Evolutionary conservation across 2,329 filamentous ascomycete species (phyloP).

Genomic region (Venturia carpophila): DNA sequence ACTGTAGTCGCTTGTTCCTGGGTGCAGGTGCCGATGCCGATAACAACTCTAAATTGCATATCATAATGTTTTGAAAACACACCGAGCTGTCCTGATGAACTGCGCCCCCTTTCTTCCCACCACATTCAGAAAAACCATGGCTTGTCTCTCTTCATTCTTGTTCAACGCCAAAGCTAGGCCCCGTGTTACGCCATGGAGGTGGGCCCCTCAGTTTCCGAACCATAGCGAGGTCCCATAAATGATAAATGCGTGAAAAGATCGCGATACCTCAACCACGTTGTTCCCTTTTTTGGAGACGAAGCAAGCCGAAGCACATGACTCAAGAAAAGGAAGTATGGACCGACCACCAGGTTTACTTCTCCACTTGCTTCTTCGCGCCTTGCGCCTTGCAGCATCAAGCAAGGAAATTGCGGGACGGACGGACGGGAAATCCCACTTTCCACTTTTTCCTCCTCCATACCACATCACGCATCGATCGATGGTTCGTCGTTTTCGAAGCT

Average conservation of each 20-base stretch:
- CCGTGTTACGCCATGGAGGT: background rate
- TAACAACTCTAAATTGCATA: too few species aligned
- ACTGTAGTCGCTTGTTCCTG: background rate
- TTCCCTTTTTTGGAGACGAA: background rate
- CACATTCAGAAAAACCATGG: background rate
- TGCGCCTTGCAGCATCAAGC: constrained; percentile 6
- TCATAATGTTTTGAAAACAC: background rate
- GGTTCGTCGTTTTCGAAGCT: background rate
- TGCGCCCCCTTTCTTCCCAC: background rate
- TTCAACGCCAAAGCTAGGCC: background rate
- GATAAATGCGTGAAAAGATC: background rate
- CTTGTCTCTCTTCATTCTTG: background rate
- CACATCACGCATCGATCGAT: constrained; percentile 3
- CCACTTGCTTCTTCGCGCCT: constrained; percentile 6
- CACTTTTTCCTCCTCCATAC: background rate
- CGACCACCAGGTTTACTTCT: background rate
- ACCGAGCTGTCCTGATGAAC: background rate
- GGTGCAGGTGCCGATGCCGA: background rate
- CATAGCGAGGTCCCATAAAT: background rate
- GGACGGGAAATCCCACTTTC: constrained; percentile 7
- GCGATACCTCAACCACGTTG: background rate
- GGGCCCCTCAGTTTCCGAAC: background rate
- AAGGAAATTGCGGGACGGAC: background rate
- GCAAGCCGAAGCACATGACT: background rate
- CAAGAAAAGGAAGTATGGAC: background rate